Percentiles rank a stretch among this genome's conserved stretches.
Evolutionary conservation across 371 early-diverging fungal genomes (phyloP).

Genomic region (Mucor piriformis): DNA sequence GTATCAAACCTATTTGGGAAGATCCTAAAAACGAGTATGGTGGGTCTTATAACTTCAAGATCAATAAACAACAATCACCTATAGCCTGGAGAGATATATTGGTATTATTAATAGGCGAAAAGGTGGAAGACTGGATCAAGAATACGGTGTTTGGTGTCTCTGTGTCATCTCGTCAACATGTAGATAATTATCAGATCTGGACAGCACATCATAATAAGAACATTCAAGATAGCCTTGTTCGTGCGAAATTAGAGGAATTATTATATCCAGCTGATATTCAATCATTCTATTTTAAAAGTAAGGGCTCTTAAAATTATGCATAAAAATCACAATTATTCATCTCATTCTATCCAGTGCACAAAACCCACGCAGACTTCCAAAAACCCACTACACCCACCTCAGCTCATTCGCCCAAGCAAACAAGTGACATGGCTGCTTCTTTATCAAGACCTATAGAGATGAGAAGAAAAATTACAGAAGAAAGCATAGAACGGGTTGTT

Average conservation of each 20-base stretch:
- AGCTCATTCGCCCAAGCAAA: neutral
- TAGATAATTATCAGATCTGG: constrained; percentile 70
- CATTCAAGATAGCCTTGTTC: constrained; percentile 35
- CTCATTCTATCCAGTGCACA: constrained; percentile 37
- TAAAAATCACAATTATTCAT: neutral
- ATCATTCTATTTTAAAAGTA: constrained; percentile 68
- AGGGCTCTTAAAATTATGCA: constrained; percentile 1
- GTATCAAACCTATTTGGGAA: constrained; percentile 79
- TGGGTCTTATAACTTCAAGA: constrained; percentile 73
- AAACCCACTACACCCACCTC: constrained; percentile 24
- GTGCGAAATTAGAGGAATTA: constrained; percentile 43
- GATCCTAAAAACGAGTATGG: constrained; percentile 78
- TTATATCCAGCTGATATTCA: constrained; percentile 55
- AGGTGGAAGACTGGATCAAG: constrained; percentile 58
- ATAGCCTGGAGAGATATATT: constrained; percentile 62
- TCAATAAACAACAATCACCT: constrained; percentile 56
- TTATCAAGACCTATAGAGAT: constrained; percentile 24
- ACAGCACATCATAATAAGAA: constrained; percentile 46
- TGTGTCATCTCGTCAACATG: constrained; percentile 60
- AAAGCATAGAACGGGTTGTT: constrained; percentile 28
- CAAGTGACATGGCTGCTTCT: neutral
- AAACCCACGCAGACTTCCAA: constrained; percentile 49
- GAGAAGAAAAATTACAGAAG: constrained; percentile 36
- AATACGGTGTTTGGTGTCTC: constrained; percentile 68
- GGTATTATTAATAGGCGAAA: constrained; percentile 63